These are phyloP conservation scores for Catenaria anguillulae DNA, from an alignment of 371 early-diverging fungal species.

Conservation along the genomic window DNA sequence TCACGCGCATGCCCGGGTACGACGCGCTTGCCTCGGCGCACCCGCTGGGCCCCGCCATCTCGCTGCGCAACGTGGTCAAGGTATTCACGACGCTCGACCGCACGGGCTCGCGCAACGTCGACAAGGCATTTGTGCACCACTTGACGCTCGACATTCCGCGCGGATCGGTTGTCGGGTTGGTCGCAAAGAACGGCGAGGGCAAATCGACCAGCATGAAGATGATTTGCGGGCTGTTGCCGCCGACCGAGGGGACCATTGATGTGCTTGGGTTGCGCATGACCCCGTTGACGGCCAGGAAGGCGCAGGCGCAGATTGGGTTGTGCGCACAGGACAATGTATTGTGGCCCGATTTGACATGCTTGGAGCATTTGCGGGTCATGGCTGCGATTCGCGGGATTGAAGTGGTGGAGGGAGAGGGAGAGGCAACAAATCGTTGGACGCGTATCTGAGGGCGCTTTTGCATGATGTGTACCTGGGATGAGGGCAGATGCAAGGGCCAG, in stretches of 20 bases:
- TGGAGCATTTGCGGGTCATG: constrained; percentile 9
- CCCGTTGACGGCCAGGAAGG: constrained; percentile 8
- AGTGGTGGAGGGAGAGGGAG: no score
- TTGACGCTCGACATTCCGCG: not conserved
- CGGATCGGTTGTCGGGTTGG: not conserved
- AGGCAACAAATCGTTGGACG: no score
- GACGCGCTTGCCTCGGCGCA: no score
- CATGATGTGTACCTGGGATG: constrained; percentile 27
- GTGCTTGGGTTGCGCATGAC: constrained; percentile 21
- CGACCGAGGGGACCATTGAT: constrained; percentile 16
- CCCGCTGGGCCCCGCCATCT: no score
- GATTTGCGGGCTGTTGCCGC: constrained; percentile 27
- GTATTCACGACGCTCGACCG: not conserved
- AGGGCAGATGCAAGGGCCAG: no score
- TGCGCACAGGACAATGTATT: constrained; percentile 33
- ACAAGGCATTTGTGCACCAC: no score
- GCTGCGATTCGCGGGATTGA: constrained; percentile 41
- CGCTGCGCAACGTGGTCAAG: no score
- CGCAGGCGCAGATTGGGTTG: constrained; percentile 22
- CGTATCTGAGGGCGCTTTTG: constrained; percentile 33
- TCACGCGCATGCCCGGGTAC: no score
- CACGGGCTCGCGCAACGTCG: not conserved
- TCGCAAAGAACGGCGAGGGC: constrained; percentile 26
- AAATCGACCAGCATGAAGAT: constrained; percentile 43
- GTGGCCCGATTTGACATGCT: constrained; percentile 26